phyloP scores from a whole-genome alignment of 1,139 yeast species.

The Sporopachydermia cereana region DNA sequence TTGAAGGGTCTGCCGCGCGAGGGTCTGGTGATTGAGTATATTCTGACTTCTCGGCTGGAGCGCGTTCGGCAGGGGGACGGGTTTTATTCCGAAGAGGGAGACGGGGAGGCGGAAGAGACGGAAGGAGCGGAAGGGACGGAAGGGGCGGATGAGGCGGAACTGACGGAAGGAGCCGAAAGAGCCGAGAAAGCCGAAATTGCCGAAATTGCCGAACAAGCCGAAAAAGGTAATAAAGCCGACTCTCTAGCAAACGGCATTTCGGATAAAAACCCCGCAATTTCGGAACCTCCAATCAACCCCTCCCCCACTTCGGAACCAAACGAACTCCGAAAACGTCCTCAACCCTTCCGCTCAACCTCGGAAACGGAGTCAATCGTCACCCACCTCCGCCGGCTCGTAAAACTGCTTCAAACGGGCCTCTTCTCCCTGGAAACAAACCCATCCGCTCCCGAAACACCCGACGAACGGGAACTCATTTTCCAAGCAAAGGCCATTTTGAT shows the following conservation, averaged over 20 bases:
- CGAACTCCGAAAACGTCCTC: neutral
- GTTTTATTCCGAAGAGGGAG: neutral
- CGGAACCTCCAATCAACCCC: too few species aligned
- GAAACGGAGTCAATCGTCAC: neutral
- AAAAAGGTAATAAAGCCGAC: neutral
- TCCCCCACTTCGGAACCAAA: neutral
- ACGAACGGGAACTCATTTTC: constrained; percentile 31
- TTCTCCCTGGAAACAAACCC: neutral
- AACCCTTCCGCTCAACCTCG: neutral
- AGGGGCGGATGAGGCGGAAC: neutral
- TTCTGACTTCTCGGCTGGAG: neutral
- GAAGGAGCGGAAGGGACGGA: too few species aligned
- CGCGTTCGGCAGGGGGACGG: neutral
- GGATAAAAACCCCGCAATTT: too few species aligned
- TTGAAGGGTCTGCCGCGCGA: neutral
- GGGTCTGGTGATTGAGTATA: neutral
- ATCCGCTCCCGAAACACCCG: constrained; percentile 26
- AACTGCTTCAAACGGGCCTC: neutral
- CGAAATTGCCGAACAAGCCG: too few species aligned
- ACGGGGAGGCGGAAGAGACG: neutral
- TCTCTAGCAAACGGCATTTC: neutral
- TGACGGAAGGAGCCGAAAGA: too few species aligned
- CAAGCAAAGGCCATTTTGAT: constrained; percentile 31
- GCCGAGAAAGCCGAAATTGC: too few species aligned
- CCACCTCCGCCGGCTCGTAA: neutral